These are phyloP conservation scores for Infundibulicybe gibba DNA, from an alignment of 768 basidiomycete genomes.

Conservation along the genomic window DNA sequence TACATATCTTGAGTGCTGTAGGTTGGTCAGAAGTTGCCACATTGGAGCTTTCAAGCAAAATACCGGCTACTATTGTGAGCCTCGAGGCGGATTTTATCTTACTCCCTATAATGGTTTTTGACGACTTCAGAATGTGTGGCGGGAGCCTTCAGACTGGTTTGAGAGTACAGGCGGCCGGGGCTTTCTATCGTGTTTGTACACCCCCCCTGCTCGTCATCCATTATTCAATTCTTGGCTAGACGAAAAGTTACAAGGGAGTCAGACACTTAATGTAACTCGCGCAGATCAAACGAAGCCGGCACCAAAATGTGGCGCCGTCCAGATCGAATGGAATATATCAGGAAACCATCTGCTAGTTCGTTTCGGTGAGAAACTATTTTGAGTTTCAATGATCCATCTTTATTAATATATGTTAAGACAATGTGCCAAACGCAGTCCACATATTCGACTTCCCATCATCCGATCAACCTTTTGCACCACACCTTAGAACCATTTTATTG, in stretches of 20 bases:
- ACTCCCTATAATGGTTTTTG: neutral
- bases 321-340: constrained; percentile 79
- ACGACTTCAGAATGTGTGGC: constrained; percentile 66
- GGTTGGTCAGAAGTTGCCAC: constrained; percentile 70
- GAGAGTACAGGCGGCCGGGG: constrained; percentile 81
- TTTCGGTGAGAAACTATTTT: constrained; percentile 47
- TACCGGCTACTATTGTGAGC: constrained; percentile 57
- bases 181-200: constrained; percentile 74
- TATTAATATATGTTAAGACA: constrained; percentile 38
- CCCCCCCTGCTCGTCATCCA: neutral
- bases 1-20: constrained; percentile 70
- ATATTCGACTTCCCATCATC: constrained; percentile 71
- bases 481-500: constrained; percentile 60
- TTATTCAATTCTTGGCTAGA: constrained; percentile 34
- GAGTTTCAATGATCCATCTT: neutral
- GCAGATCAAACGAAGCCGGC: constrained; percentile 59
- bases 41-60: constrained; percentile 57
- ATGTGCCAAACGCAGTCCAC: constrained; percentile 57
- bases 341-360: constrained; percentile 73
- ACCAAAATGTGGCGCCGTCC: constrained; percentile 64
- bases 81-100: neutral
- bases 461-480: constrained; percentile 53
- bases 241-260: constrained; percentile 57
- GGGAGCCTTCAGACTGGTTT: constrained; percentile 83
- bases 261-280: constrained; percentile 44